Base-by-base conservation (phyloP, 495 filamentous ascomycete species). In the Xylaria palmicola region DNA sequence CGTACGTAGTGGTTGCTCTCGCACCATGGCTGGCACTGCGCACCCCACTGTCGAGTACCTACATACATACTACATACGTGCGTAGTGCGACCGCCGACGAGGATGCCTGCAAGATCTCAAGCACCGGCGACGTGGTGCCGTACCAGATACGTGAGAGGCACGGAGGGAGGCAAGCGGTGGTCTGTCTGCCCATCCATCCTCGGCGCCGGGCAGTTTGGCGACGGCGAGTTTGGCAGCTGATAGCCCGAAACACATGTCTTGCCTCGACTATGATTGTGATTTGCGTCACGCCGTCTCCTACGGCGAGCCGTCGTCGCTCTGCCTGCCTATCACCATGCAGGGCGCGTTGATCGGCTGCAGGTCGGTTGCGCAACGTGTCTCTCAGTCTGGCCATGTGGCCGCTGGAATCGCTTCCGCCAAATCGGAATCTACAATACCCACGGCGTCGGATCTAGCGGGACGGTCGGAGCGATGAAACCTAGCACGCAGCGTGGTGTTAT, bases 21-120 rank as follows among this genome's bases (percentile, higher is more conserved):
- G 17, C 13, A 51, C 29, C 48, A 49, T 54, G 49, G 58, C 57
- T n/a, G n/a, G n/a, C n/a, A n/a, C n/a, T 60, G 57, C 58, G 58
- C 49, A 41, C 43, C 39, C 24, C 22, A 44, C 58, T 59, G 56
- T n/a, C n/a, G n/a, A n/a, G n/a, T n/a, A n/a, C n/a, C n/a, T n/a
- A n/a, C n/a, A n/a, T n/a, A n/a, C n/a, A n/a, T n/a, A n/a, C n/a
- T n/a, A n/a, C n/a, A n/a, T n/a, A n/a, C n/a, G n/a, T n/a, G n/a
- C n/a, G n/a, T 39, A 60, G 58, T 60, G 58, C 49, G 37, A 60
- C 58, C 24, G 13, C 12, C 22, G 20, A 15, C 40, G 26, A 44
- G 40, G 43, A 52, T 52, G 57, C 24, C 45, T 60, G 56, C 47
- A 51, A 24, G 56, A 48, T 48, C 47, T 59, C 36, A 44, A 60